These are phyloP conservation scores for Globisporangium abappressorium DNA, from an alignment of 352 stramenopile genomes.

Conservation along the genomic window DNA sequence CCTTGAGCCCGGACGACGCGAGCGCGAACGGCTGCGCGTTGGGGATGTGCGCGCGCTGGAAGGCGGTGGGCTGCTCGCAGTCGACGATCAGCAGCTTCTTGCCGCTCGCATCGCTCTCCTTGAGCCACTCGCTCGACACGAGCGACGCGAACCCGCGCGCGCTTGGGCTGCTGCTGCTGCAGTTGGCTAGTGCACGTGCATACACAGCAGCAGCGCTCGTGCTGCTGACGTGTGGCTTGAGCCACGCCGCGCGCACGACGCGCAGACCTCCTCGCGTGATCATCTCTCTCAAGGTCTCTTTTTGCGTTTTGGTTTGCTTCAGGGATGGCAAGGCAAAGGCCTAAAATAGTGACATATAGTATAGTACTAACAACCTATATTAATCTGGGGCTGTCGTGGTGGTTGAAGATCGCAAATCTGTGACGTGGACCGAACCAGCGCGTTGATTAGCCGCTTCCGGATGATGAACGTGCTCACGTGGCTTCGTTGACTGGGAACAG, in stretches of 20 bases:
- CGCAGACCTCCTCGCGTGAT: background rate
- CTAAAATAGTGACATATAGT: too few relatives aligned
- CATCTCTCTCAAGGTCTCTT: background rate
- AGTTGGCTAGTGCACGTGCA: conserved; percentile 6
- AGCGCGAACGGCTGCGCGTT: conserved; percentile 38
- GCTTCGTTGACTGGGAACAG: too few relatives aligned
- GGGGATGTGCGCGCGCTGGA: conserved; percentile 52
- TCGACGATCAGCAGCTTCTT: conserved; percentile 44
- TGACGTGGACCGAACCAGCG: too few relatives aligned
- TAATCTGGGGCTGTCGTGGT: too few relatives aligned
- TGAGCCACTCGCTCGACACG: conserved; percentile 42
- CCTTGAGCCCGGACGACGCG: conserved; percentile 52
- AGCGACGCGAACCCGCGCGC: conserved; percentile 30
- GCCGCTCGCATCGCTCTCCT: conserved; percentile 15
- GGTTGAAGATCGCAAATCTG: too few relatives aligned
- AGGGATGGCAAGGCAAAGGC: too few relatives aligned
- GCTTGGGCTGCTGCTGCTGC: conserved; percentile 33
- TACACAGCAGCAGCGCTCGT: background rate
- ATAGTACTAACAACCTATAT: too few relatives aligned
- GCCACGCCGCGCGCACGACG: conserved; percentile 1
- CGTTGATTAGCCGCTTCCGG: too few relatives aligned
- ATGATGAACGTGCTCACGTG: too few relatives aligned
- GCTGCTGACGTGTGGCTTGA: background rate
- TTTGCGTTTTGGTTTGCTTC: background rate
- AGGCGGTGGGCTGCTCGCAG: conserved; percentile 55